Evolutionary conservation across 805 yeast species (phyloP).

Genomic region (Metschnikowia dekortorum): DNA sequence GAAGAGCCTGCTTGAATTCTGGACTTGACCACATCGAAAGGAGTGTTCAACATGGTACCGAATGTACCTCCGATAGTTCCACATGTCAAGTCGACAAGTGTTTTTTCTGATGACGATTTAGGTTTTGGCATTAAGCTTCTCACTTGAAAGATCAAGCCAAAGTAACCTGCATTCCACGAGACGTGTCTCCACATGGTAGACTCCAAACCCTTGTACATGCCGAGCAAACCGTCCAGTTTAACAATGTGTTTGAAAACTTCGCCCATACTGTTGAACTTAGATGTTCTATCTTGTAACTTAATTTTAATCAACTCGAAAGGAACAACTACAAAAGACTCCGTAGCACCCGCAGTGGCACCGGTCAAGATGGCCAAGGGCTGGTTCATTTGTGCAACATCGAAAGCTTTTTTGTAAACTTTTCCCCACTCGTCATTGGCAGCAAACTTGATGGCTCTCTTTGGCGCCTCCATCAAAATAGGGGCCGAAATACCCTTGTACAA

Average conservation of each 20-base stretch:
- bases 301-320: slow-evolving; percentile 97
- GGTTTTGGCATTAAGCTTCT: slow-evolving; percentile 77
- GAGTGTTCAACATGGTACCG: slow-evolving; percentile 94
- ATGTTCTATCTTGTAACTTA: slow-evolving; percentile 83
- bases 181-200: slow-evolving; percentile 97
- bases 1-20: slow-evolving; percentile 90
- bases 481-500: slow-evolving; percentile 93
- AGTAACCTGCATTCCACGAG: slow-evolving; percentile 97
- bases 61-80: slow-evolving; percentile 97
- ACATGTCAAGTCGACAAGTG: slow-evolving; percentile 80
- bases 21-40: slow-evolving; percentile 95
- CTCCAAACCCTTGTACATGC: slow-evolving; percentile 91
- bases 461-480: slow-evolving; percentile 98
- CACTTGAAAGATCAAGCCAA: slow-evolving; percentile 89
- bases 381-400: slow-evolving; percentile 65
- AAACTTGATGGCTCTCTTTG: slow-evolving; percentile 97
- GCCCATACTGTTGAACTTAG: slow-evolving; percentile 77
- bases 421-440: slow-evolving; percentile 99
- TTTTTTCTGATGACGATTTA: slow-evolving; percentile 63
- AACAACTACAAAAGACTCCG: slow-evolving; percentile 93
- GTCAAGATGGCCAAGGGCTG: slow-evolving; percentile 85
- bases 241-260: slow-evolving; percentile 77
- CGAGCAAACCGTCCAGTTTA: slow-evolving; percentile 69
- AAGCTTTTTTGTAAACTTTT: slow-evolving; percentile 64
- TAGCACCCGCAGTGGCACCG: slow-evolving; percentile 98